These are phyloP conservation scores for Tricholoma sp. DNA, from an alignment of 768 basidiomycete genomes.

Conservation along the genomic window DNA sequence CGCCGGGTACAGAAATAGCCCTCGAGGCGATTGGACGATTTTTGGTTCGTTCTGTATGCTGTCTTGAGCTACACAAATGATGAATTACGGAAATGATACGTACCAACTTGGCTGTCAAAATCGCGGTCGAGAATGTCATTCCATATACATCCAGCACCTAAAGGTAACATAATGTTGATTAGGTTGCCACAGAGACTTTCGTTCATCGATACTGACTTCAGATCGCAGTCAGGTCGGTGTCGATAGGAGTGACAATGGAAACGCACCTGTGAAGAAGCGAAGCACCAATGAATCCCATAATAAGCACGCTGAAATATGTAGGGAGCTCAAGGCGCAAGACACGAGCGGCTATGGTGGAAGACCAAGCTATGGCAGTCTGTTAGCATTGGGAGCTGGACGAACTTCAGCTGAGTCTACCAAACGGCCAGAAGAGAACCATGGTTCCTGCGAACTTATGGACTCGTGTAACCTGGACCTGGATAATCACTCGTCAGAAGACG, in stretches of 20 bases:
- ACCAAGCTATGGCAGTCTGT: constrained; percentile 11
- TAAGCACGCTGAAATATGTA: constrained; percentile 1
- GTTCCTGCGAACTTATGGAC: constrained; percentile 16
- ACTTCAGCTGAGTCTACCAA: constrained; percentile 3
- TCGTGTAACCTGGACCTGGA: constrained; percentile 10
- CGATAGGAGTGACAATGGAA: neutral
- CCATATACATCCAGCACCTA: constrained; percentile 19
- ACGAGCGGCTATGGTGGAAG: constrained; percentile 14
- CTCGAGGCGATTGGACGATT: too few relatives aligned
- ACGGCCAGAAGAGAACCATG: constrained; percentile 18
- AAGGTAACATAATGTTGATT: neutral
- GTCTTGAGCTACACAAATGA: too few relatives aligned
- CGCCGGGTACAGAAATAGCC: too few relatives aligned
- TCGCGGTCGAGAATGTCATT: constrained; percentile 24
- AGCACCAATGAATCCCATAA: constrained; percentile 12
- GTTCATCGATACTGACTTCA: constrained; percentile 6
- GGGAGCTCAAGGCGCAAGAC: constrained; percentile 10
- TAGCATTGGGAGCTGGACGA: neutral
- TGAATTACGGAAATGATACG: constrained; percentile 3
- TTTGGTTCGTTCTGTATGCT: too few relatives aligned
- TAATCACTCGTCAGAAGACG: neutral
- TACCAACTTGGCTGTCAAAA: constrained; percentile 31
- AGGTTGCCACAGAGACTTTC: neutral
- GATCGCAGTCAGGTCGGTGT: neutral
- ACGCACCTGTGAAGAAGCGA: constrained; percentile 15